Evolutionary conservation across 805 yeast genomes (phyloP).

Genomic region (Kuraishia ogatae): DNA sequence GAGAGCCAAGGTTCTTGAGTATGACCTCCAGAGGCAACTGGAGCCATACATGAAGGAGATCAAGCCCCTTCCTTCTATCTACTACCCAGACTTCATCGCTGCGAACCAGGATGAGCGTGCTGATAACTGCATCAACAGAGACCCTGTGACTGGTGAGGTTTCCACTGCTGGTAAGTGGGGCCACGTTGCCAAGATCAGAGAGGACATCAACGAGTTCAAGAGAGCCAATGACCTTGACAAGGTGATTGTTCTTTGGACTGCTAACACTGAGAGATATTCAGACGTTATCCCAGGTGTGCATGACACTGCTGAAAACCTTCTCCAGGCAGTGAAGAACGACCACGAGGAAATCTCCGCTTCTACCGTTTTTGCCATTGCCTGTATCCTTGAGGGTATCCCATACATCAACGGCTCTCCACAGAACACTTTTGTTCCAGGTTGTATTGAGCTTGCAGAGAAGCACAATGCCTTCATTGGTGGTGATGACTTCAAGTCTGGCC

Average conservation of each 20-base stretch:
- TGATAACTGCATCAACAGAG: constrained; percentile 67
- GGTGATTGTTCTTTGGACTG: constrained; percentile 92
- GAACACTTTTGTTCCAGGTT: constrained; percentile 95
- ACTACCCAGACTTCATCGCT: constrained; percentile 95
- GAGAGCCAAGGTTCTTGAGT: constrained; percentile 82
- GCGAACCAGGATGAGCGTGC: constrained; percentile 91
- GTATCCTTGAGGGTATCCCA: constrained; percentile 80
- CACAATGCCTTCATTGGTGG: constrained; percentile 81
- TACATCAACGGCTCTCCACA: constrained; percentile 97
- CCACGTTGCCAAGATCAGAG: constrained; percentile 80
- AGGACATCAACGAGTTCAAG: constrained; percentile 77
- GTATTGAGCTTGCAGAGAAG: constrained; percentile 78
- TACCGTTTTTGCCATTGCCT: constrained; percentile 89
- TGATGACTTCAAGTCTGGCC: constrained; percentile 96
- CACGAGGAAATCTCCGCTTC: constrained; percentile 88
- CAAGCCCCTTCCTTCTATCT: constrained; percentile 74
- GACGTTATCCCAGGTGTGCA: constrained; percentile 73
- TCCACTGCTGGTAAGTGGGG: constrained; percentile 67
- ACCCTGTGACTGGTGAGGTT: constrained; percentile 34
- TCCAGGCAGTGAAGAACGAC: constrained; percentile 64
- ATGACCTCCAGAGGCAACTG: constrained; percentile 72
- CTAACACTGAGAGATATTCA: constrained; percentile 91
- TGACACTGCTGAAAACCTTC: constrained; percentile 77
- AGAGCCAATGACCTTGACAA: constrained; percentile 64
- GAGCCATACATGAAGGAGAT: constrained; percentile 50